phyloP scores from a whole-genome alignment of 192 early-diverging fungal species.

The Backusella luteola region DNA sequence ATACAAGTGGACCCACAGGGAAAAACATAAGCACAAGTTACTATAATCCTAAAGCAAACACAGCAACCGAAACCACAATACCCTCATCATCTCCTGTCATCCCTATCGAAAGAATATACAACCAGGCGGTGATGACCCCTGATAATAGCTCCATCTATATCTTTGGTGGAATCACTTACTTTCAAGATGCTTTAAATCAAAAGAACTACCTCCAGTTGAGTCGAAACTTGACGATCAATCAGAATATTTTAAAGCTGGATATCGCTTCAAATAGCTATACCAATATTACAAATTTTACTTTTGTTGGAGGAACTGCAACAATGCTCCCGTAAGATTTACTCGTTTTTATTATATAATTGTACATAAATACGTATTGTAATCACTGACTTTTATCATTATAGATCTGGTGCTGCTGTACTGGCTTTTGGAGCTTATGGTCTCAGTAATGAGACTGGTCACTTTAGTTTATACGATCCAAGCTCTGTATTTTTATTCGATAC shows the following conservation, averaged over 20 bases:
- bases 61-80: background rate
- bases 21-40: background rate
- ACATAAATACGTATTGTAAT: no score
- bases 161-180: background rate
- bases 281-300: slow-evolving; percentile 2
- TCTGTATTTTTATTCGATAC: slow-evolving; percentile 6
- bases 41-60: background rate
- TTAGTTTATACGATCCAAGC: background rate
- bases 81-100: background rate
- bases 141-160: background rate
- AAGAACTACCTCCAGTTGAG: background rate
- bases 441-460: background rate
- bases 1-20: background rate
- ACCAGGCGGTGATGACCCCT: background rate
- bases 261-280: background rate
- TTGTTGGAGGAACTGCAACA: background rate
- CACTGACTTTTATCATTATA: background rate
- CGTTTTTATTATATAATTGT: background rate
- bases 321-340: background rate
- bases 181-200: background rate
- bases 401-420: background rate
- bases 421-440: background rate
- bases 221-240: background rate
- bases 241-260: background rate
- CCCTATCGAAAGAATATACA: background rate